phyloP scores from a whole-genome alignment of 495 filamentous ascomycete genomes.

The Glonium stellatum region DNA sequence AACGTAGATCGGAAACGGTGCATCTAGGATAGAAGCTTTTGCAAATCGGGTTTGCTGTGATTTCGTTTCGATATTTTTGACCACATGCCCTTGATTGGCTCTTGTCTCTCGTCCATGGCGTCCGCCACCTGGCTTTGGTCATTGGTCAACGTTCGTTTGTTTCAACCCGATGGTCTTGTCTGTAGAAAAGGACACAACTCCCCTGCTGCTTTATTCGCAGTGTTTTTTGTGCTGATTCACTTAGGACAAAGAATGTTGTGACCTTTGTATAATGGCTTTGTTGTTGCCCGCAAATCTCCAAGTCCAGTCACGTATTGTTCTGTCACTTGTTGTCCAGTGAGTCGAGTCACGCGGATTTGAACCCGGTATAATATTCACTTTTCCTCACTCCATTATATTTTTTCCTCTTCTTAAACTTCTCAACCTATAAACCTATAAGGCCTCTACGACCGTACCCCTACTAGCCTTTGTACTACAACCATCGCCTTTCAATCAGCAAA shows the following conservation, averaged over 20 bases:
- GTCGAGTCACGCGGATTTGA: background rate
- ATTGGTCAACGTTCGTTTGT: background rate
- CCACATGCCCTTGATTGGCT: constrained; percentile 19
- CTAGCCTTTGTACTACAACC: background rate
- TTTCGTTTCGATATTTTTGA: constrained; percentile 20
- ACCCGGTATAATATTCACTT: background rate
- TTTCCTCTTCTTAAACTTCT: background rate
- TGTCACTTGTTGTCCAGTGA: no score
- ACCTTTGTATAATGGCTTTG: background rate
- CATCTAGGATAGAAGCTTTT: constrained; percentile 26
- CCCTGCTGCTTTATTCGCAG: background rate
- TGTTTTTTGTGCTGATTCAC: background rate
- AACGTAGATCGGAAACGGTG: constrained; percentile 22
- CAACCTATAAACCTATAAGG: background rate
- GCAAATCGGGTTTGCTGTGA: constrained; percentile 10
- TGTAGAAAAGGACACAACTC: constrained; percentile 20
- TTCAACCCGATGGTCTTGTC: constrained; percentile 7
- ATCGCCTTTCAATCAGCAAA: background rate
- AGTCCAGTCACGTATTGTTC: background rate
- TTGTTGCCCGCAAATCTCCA: background rate
- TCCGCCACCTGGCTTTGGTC: background rate
- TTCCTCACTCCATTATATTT: background rate
- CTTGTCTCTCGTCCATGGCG: background rate
- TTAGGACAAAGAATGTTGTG: background rate
- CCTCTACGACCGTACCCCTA: background rate